These are phyloP conservation scores for Arabis hirsuta DNA, from an alignment of 345 rosid species.

Conservation along the genomic window DNA sequence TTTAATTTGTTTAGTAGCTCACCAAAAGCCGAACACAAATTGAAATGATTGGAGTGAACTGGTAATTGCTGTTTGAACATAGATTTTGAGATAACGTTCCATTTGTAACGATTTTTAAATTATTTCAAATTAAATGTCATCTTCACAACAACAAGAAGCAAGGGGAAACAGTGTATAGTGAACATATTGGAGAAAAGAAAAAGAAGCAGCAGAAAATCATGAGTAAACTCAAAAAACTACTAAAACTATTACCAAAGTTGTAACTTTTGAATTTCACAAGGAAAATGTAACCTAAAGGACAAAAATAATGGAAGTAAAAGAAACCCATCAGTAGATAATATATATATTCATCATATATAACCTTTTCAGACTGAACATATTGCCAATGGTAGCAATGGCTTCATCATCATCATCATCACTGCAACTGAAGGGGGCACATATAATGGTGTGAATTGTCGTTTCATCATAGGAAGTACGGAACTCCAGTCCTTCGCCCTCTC, in stretches of 20 bases:
- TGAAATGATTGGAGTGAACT: too few species aligned
- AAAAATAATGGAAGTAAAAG: constrained; percentile 35
- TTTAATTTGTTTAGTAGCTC: not conserved
- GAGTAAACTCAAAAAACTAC: constrained; percentile 28
- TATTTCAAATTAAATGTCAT: constrained; percentile 33
- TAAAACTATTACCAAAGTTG: constrained; percentile 36
- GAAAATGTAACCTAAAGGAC: constrained; percentile 37
- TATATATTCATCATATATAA: constrained; percentile 36
- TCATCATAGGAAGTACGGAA: constrained; percentile 87
- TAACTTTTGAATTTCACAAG: constrained; percentile 30
- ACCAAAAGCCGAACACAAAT: not conserved
- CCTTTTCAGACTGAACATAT: constrained; percentile 38
- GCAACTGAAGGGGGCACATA: not conserved
- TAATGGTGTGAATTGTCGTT: not conserved
- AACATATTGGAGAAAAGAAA: constrained; percentile 1
- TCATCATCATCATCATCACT: constrained; percentile 40
- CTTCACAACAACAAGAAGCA: constrained; percentile 27
- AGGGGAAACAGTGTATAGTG: not conserved
- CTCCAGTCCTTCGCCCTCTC: constrained; percentile 99
- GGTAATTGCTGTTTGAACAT: not conserved
- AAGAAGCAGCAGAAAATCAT: constrained; percentile 3
- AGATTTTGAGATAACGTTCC: not conserved
- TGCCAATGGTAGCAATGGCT: constrained; percentile 44
- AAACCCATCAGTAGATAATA: constrained; percentile 42
- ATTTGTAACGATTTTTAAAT: constrained; percentile 9